phyloP scores from a whole-genome alignment of 192 early-diverging fungal species.

The Neocallimastix lanati region DNA sequence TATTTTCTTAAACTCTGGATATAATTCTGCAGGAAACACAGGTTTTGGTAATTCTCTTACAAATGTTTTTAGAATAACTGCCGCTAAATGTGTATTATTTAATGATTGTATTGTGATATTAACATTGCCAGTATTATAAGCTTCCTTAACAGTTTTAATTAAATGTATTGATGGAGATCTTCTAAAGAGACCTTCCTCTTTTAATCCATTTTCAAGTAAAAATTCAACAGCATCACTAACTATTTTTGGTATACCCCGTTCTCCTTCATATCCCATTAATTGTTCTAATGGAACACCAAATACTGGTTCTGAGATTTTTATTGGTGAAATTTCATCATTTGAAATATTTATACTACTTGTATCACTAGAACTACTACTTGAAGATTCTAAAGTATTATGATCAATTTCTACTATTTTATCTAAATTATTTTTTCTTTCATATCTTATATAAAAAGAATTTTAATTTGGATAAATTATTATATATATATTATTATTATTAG shows the following conservation, averaged over 20 bases:
- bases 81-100: not conserved
- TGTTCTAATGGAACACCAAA: conserved; percentile 62
- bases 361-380: conserved; percentile 11
- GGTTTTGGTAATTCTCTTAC: not conserved
- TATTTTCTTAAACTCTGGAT: not conserved
- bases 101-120: not conserved
- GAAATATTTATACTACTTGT: conserved; percentile 1
- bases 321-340: not conserved
- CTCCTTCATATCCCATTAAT: conserved; percentile 56
- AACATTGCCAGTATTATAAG: not conserved
- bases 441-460: not conserved
- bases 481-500: too few relatives aligned
- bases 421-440: not conserved
- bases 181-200: not conserved
- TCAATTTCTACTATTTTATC: conserved; percentile 1
- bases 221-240: conserved; percentile 53
- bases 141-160: not conserved
- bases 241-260: conserved; percentile 55
- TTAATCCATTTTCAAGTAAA: conserved; percentile 38
- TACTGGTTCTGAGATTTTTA: conserved; percentile 17
- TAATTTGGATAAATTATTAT: too few relatives aligned
- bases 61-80: not conserved
- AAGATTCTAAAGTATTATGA: conserved; percentile 18
- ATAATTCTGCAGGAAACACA: not conserved
- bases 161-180: not conserved